Conservation (phyloP, 108 stramenopile species). For the Bacterosira constricta region DNA sequence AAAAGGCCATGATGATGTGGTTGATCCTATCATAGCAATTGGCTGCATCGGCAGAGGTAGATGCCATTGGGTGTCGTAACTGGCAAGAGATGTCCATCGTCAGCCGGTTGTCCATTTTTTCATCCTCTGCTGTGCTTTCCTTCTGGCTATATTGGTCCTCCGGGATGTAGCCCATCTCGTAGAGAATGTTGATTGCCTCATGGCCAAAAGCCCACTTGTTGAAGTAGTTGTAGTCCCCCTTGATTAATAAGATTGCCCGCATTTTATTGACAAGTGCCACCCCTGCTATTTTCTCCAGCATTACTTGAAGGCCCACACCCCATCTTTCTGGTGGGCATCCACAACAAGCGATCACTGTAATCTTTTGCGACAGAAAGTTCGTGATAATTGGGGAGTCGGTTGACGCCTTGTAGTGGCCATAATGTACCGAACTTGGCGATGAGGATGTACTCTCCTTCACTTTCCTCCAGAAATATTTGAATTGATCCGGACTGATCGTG, state of each 20-base stretch:
- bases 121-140: slow-evolving; percentile 2
- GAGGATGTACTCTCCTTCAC: background rate
- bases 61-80: background rate
- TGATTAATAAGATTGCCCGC: slow-evolving; percentile 14
- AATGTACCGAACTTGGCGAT: no score
- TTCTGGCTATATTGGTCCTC: no score
- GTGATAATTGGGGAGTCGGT: background rate
- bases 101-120: background rate
- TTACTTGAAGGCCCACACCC: slow-evolving; percentile 9
- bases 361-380: background rate
- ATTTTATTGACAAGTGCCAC: slow-evolving; percentile 13
- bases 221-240: slow-evolving; percentile 14
- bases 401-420: slow-evolving; percentile 11
- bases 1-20: background rate
- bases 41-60: background rate
- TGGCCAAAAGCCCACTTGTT: no score
- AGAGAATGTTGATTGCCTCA: background rate
- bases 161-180: background rate
- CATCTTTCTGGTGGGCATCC: slow-evolving; percentile 3
- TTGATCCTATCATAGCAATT: slow-evolving; percentile 1
- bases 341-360: background rate
- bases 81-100: background rate
- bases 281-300: slow-evolving; percentile 20
- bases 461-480: slow-evolving; percentile 3
- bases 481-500: background rate